phyloP scores from a whole-genome alignment of 345 rosid species.

The Eucalyptus virginea region DNA sequence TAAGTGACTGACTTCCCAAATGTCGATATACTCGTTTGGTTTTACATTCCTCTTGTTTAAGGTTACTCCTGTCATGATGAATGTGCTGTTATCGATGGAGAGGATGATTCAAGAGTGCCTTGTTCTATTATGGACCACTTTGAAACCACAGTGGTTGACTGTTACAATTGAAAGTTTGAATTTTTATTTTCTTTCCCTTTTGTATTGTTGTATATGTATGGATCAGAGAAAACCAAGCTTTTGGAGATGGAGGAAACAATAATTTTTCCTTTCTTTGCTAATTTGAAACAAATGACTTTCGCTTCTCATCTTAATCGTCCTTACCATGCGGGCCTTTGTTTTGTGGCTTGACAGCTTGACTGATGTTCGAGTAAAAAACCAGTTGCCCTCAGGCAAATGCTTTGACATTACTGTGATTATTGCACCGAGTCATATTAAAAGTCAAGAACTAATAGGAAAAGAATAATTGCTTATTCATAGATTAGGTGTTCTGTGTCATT shows the following conservation, averaged over 20 bases:
- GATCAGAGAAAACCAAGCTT: not conserved
- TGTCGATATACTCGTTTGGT: not conserved
- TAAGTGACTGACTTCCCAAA: slow-evolving; percentile 5
- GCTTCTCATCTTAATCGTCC: not conserved
- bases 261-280: not conserved
- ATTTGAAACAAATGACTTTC: not conserved
- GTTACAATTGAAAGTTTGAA: too few species aligned
- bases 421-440: not conserved
- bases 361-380: not conserved
- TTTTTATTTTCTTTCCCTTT: too few species aligned
- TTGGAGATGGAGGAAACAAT: not conserved
- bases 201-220: not conserved
- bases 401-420: not conserved
- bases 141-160: not conserved
- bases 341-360: not conserved
- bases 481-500: not conserved
- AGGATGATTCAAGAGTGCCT: not conserved
- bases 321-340: not conserved
- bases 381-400: not conserved
- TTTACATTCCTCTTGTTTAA: not conserved
- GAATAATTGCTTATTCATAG: not conserved
- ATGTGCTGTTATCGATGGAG: fast-evolving
- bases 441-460: not conserved
- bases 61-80: not conserved
- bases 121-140: not conserved